Conservation (phyloP, 441 rosid species). For the Isatis lusitanica region DNA sequence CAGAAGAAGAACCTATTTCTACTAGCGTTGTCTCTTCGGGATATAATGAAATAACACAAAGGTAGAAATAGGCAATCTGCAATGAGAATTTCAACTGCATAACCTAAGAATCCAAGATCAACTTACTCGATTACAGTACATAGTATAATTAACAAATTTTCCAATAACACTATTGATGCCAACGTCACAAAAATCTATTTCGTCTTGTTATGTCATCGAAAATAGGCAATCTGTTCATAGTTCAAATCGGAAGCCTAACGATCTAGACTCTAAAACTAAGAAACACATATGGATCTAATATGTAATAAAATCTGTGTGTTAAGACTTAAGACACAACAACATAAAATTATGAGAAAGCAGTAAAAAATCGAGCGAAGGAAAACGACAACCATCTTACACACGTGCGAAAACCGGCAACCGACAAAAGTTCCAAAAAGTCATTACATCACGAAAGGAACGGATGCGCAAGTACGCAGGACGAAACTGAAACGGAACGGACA, state of each 20-base stretch:
- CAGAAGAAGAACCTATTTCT: conserved; percentile 42
- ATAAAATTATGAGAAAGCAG: background rate
- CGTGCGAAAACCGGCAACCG: conserved; percentile 30
- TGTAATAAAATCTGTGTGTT: background rate
- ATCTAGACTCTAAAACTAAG: background rate
- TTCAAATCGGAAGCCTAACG: too few species aligned
- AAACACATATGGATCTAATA: background rate
- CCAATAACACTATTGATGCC: too few species aligned
- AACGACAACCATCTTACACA: conserved; percentile 7
- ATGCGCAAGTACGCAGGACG: background rate
- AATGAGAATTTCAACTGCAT: background rate
- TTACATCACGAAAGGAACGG: background rate
- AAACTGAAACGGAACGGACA: background rate
- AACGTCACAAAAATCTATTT: background rate
- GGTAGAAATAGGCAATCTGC: background rate
- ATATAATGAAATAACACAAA: too few species aligned
- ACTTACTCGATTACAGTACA: too few species aligned
- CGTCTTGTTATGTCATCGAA: too few species aligned
- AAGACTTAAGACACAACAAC: background rate
- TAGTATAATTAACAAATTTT: background rate
- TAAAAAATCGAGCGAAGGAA: background rate
- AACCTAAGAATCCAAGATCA: background rate
- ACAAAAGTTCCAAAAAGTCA: conserved; percentile 8
- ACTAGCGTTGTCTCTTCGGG: conserved; percentile 57
- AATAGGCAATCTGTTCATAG: too few species aligned